Evolutionary conservation across 139 green algal species (phyloP).

Genomic region (Eudorina sp.): DNA sequence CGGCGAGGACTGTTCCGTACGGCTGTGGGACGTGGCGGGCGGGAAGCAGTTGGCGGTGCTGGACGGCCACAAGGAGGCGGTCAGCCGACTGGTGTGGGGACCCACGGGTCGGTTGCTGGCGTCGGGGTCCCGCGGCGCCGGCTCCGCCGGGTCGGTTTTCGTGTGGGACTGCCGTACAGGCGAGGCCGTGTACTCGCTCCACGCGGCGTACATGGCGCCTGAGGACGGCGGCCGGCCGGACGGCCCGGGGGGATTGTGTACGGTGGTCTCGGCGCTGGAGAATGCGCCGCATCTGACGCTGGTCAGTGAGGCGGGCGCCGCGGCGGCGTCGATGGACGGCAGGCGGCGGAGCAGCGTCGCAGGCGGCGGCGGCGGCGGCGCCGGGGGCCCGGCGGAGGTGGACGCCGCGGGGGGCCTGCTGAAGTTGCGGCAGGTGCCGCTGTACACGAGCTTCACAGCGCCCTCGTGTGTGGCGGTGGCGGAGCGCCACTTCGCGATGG

Average conservation of each 20-base stretch:
- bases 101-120: conserved; percentile 16
- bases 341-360: background rate
- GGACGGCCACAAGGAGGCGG: background rate
- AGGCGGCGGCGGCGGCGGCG: background rate
- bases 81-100: conserved; percentile 1
- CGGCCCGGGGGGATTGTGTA: background rate
- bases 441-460: conserved; percentile 28
- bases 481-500: background rate
- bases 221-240: background rate
- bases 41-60: conserved; percentile 32
- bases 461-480: conserved; percentile 3
- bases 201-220: conserved; percentile 39
- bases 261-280: conserved; percentile 44
- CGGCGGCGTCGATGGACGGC: background rate
- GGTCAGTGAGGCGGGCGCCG: background rate
- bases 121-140: conserved; percentile 3
- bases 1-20: conserved; percentile 9
- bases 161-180: conserved; percentile 1
- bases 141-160: conserved; percentile 1
- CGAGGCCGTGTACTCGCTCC: conserved; percentile 9
- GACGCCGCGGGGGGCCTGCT: conserved; percentile 12
- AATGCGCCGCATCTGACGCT: conserved; percentile 45
- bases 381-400: background rate
- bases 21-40: conserved; percentile 13
- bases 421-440: conserved; percentile 34